These are phyloP conservation scores for Solanum virginianum DNA, from an alignment of 257 asterid species.

Conservation along the genomic window DNA sequence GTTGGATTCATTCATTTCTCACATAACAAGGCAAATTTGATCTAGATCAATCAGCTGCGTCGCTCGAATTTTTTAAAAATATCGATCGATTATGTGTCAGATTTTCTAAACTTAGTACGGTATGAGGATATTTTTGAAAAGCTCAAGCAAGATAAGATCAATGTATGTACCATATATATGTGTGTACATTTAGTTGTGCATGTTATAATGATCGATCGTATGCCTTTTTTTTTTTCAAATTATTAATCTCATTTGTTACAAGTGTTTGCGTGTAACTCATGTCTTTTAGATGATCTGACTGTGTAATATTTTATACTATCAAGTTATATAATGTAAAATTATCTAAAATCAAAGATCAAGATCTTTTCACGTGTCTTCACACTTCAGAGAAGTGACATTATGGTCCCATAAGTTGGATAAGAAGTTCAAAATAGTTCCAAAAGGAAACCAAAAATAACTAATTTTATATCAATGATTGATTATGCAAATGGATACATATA, in stretches of 20 bases:
- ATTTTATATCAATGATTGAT: background rate
- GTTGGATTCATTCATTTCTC: constrained; percentile 28
- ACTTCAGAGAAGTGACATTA: background rate
- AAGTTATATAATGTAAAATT: background rate
- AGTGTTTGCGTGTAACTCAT: no score
- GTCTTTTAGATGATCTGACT: background rate
- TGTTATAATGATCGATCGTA: background rate
- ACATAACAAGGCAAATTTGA: constrained; percentile 17
- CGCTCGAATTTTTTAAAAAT: background rate
- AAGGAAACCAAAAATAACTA: background rate
- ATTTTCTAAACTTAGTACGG: background rate
- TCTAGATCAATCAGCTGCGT: background rate
- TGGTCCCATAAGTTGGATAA: background rate
- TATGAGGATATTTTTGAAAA: background rate
- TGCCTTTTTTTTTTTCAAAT: background rate
- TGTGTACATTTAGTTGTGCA: background rate
- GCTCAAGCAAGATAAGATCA: background rate
- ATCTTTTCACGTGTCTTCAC: background rate
- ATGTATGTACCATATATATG: background rate
- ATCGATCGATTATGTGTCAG: fast-evolving
- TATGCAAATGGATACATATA: background rate
- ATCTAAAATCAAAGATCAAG: background rate
- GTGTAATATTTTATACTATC: background rate
- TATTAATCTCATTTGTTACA: background rate
- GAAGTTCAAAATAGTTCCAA: background rate